Conservation (phyloP, 192 early-diverging fungal genomes). For the Helicostylum pulchrum region DNA sequence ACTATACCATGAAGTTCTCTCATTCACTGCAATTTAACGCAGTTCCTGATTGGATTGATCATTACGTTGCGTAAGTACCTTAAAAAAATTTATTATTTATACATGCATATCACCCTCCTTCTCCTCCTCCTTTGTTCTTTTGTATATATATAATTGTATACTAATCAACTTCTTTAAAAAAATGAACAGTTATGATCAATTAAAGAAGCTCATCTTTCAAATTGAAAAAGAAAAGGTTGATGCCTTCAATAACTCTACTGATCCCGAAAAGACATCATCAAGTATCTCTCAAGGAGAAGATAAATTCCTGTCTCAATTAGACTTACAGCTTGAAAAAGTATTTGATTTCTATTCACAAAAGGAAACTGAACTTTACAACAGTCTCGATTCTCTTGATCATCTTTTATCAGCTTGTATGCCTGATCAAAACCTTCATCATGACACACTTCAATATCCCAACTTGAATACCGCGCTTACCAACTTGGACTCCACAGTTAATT, state of each 20-base stretch:
- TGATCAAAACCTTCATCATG: neutral
- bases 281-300: slow-evolving; percentile 1
- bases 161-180: too few relatives aligned
- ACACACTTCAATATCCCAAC: neutral
- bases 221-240: slow-evolving; percentile 36
- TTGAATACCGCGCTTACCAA: neutral
- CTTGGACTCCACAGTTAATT: slow-evolving; percentile 10
- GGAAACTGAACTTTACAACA: slow-evolving; percentile 57
- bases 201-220: slow-evolving; percentile 37
- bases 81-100: too few relatives aligned
- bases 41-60: slow-evolving; percentile 81
- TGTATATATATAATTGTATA: too few relatives aligned
- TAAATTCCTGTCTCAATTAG: slow-evolving; percentile 60
- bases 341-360: slow-evolving; percentile 66
- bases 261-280: slow-evolving; percentile 11
- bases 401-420: slow-evolving; percentile 30
- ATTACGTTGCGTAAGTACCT: slow-evolving; percentile 69
- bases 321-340: slow-evolving; percentile 71
- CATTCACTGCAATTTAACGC: slow-evolving; percentile 90
- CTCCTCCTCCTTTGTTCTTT: too few relatives aligned
- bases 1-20: slow-evolving; percentile 84
- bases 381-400: slow-evolving; percentile 45
- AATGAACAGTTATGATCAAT: slow-evolving; percentile 30
- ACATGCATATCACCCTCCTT: too few relatives aligned
- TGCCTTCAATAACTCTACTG: slow-evolving; percentile 6